Base-by-base conservation (phyloP, 345 rosid species). In the Geranium rotundifolium region DNA sequence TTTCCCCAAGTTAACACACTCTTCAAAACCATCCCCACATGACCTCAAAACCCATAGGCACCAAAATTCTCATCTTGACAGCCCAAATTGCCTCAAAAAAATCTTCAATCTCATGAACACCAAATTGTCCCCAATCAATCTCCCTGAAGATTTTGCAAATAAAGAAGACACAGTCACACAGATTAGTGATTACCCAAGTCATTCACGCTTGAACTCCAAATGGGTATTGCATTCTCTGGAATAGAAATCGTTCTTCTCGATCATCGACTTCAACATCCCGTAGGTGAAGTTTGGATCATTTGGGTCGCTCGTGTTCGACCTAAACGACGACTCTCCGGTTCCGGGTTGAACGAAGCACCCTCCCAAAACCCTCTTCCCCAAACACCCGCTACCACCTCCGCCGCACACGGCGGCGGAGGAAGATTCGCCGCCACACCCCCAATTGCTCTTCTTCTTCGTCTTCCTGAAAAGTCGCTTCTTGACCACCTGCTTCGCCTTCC, bases 231-330 rank as follows among this genome's bases (percentile, higher is more conserved):
- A 82, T 60, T 85, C 84, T 41, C 57, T 67, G 56, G 76, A 72
- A 75, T 69, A 81, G 66, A 85, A 85, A 69, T 73, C 83, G 59
- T 83, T 85, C n/a, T 9, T 71, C 67, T 81, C 80, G 29, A 85
- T 79, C 76, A 85, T 62, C 54, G 58, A 58, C 66, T 61, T 73
- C 54, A 83, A 59, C 88, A 63, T 83, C 41, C 71, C 84, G 58
- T 58, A 49, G 10, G 83, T 69, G 61, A 77, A 83, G 17, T 50
- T 62, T 49, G 77, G 76, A 59, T 76, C 76, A 71, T 85, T 73
- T 52, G 88, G 86, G 54, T 85, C 88, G 29, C 80, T 79, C 16
- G 72, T 31, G 1, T 18, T 56, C 34, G 84, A 79, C 20, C 69
- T 72, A 27, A 39, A 67, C 63, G 79, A 59, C 17, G 87, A 79